These are phyloP conservation scores for Aspergillus homomorphus DNA, from an alignment of 495 filamentous ascomycete species.

Conservation along the genomic window DNA sequence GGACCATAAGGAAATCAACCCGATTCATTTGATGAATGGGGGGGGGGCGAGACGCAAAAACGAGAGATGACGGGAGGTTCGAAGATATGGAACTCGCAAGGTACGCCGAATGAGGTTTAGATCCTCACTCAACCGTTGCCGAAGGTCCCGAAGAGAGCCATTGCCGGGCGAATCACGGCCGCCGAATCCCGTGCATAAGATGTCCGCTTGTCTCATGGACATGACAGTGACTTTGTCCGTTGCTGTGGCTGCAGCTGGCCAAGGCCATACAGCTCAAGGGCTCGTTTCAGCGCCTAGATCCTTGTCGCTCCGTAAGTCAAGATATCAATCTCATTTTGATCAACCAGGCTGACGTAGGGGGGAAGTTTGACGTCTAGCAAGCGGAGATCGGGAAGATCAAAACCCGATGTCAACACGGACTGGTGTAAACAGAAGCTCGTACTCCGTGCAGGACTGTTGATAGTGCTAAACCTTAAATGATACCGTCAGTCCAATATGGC, in stretches of 20 bases:
- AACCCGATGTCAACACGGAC: not conserved
- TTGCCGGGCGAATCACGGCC: not conserved
- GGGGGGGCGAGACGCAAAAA: slow-evolving; percentile 4
- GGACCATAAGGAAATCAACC: not conserved
- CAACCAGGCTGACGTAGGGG: not conserved
- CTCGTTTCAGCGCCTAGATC: not conserved
- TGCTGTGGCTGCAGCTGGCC: not conserved
- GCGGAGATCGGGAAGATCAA: not conserved
- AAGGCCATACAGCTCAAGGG: not conserved
- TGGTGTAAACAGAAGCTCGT: not conserved
- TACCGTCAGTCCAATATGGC: not conserved
- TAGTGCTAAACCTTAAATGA: not conserved
- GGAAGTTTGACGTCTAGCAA: not conserved
- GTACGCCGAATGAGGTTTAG: slow-evolving; percentile 28
- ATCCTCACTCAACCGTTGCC: not conserved
- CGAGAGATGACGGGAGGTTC: not conserved
- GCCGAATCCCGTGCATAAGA: not conserved
- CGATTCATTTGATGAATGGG: slow-evolving; percentile 7
- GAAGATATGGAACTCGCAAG: slow-evolving; percentile 26
- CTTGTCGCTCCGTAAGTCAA: not conserved
- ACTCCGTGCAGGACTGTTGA: no score
- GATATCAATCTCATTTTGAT: not conserved
- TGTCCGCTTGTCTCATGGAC: not conserved
- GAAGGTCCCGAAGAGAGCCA: not conserved
- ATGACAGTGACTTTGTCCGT: not conserved